Base-by-base conservation (phyloP, 768 basidiomycete genomes). In the Naematelia aurantialba region DNA sequence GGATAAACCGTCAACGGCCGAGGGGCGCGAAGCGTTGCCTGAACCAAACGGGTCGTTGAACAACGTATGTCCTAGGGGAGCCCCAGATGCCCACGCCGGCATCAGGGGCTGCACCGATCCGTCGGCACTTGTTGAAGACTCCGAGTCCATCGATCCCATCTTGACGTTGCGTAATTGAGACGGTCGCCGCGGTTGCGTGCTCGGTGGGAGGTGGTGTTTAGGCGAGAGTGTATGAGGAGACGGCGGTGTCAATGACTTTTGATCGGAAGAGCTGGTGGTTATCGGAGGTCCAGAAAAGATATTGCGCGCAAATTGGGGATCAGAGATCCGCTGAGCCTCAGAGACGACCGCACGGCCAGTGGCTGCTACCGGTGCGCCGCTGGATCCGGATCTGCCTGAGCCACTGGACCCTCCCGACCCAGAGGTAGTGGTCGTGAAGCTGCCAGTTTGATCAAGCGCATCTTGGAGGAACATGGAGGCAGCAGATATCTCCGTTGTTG, bases 131-230 rank as follows among this genome's bases (percentile, higher is more conserved):
- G 46, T 47, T 8, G 59, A 61, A 10, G 2, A 46, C 24, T 68
- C 68, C 26, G 64, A 67, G 29, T 67, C 68, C 8, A 58, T 50
- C 13, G 70, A 70, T 11, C 68, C 63, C 54, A 70, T 68, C 30
- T 75, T 73, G 47, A 76, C 69, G 45, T 76, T 73, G 12, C 77
- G 59, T 0, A 78, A 60, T 27, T 74, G 73, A 4, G 73, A 75
- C 5, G 77, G 77, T 19, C 77, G 68, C 17, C 77, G 65, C 17
- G 76, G 76, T 34, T 72, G 68, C 19, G 52, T 70, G 14, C 52
- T 56, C 10, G 65, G 58, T 4, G 61, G 62, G 5, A 61, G 34
- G 14, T 45, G 22, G 49, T 68, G 62, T 56, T 67, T 67, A 1
- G 68, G 66, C 0, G 63, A 65, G 13, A 65, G 52, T 8, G 63